Evolutionary conservation across 768 basidiomycete genomes (phyloP), one percentile per base, ranked within the genome.

Genomic region (Rhodotorula diobovata): DNA sequence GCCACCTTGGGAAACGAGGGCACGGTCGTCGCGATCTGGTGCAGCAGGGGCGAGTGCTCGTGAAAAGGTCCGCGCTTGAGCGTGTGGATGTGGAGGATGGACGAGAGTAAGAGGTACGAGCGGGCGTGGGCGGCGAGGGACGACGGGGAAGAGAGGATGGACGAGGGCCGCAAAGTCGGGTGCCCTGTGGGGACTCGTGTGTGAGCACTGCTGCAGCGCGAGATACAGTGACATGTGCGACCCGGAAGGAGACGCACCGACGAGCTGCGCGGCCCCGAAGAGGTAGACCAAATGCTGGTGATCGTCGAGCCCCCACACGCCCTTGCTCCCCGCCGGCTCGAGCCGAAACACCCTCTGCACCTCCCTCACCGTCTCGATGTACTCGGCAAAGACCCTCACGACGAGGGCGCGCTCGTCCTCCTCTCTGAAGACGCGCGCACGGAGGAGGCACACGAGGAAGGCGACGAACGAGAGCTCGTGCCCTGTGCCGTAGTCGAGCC

Each of bases 281-380:
- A 95, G 85, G 78, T 96, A 96, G 12, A 89, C 87, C 55, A 98
- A 84, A 80, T 96, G 74, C 61, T 74, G 74, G 57, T 76, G 73
- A 41, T 80, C 79, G 63, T 80, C 79, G 46, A 99, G 82, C 4
- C 96, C 96, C 96, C 95, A 99, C 0, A 98, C 96, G 11, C 96
- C 96, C 78, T 98, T 96, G 71, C 91, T 94, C 16, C 96, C 96
- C 8, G 96, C 96, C 18, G 96, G 96, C 81, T 99, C 96, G 18
- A 99, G 86, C 62, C 84, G 86, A 79, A 97, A 99, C 41, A 87
- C 85, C 73, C 93, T 90, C 79, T 98, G 95, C n/a, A 97, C 83
- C 67, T 85, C 85, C 87, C 93, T 93, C 71, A 89, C 82, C 51
- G 95, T 84, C 39, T 85, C 84, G 57, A 95, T 81, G 79, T 99